These are phyloP conservation scores for Cladosporium austrohemisphaericum DNA, from an alignment of 2,329 filamentous ascomycete species.

Conservation along the genomic window DNA sequence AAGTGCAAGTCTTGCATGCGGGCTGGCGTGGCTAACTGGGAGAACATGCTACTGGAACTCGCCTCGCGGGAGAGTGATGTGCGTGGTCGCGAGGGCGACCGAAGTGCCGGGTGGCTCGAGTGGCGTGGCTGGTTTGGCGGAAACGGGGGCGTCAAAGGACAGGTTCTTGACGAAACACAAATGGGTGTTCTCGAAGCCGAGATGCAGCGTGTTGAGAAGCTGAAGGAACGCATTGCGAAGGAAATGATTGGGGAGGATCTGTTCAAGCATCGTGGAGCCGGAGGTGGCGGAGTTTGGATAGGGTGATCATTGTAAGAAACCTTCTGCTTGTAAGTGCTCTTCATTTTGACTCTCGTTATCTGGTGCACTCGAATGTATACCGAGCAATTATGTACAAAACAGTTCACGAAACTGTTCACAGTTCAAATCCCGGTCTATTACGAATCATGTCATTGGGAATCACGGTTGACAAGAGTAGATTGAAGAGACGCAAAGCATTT, in stretches of 20 bases:
- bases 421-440: too few species aligned
- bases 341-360: too few species aligned
- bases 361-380: too few species aligned
- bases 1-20: slow-evolving; percentile 72
- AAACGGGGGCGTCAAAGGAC: slow-evolving; percentile 20
- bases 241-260: slow-evolving; percentile 23
- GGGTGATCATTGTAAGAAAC: too few species aligned
- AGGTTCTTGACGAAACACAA: slow-evolving; percentile 22
- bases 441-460: too few species aligned
- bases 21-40: slow-evolving; percentile 77
- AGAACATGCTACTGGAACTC: slow-evolving; percentile 69
- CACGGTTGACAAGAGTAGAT: too few species aligned
- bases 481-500: too few species aligned
- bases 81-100: slow-evolving; percentile 15
- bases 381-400: too few species aligned
- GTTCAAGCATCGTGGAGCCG: slow-evolving; percentile 25
- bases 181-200: slow-evolving; percentile 19
- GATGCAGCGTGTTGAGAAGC: slow-evolving; percentile 20
- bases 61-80: slow-evolving; percentile 41
- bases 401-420: too few species aligned
- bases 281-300: slow-evolving; percentile 18
- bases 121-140: slow-evolving; percentile 27
- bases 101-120: slow-evolving; percentile 22
- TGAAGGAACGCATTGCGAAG: slow-evolving; percentile 24
- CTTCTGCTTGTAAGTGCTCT: too few species aligned